Evolutionary conservation across 2,329 filamentous ascomycete species (phyloP).

Genomic region (Hortaea werneckii): DNA sequence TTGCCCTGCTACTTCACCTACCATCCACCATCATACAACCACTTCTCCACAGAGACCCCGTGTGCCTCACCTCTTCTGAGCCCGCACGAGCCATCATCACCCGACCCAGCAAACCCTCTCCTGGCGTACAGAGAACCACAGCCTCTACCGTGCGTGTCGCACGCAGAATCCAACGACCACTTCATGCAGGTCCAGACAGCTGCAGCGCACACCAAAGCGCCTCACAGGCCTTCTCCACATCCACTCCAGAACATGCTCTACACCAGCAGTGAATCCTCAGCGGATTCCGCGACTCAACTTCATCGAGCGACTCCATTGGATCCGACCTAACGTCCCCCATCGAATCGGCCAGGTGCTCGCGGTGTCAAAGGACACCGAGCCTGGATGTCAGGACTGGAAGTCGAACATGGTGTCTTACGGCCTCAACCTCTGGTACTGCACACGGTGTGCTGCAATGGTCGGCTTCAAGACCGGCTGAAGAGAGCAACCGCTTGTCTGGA

Average conservation of each 20-base stretch:
- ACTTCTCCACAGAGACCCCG: slow-evolving; percentile 2
- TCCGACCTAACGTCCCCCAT: slow-evolving; percentile 10
- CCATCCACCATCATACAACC: neutral
- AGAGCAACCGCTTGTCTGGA: neutral
- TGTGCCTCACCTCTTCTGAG: slow-evolving; percentile 2
- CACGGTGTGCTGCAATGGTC: slow-evolving; percentile 26
- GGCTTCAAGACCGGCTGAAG: slow-evolving; percentile 22
- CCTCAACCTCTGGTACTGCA: slow-evolving; percentile 29
- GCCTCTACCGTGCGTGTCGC: neutral
- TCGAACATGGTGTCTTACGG: slow-evolving; percentile 29
- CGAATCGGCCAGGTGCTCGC: slow-evolving; percentile 24
- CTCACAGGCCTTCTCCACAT: slow-evolving; percentile 19
- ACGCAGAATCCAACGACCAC: slow-evolving; percentile 1
- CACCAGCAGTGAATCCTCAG: slow-evolving; percentile 21
- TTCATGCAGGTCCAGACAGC: slow-evolving; percentile 25
- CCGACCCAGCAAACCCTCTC: slow-evolving; percentile 1
- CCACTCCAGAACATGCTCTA: slow-evolving; percentile 25
- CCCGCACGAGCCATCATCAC: neutral
- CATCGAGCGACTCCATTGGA: neutral
- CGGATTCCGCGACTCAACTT: slow-evolving; percentile 11
- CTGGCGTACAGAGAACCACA: slow-evolving; percentile 1
- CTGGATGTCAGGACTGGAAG: slow-evolving; percentile 23
- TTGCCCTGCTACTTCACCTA: slow-evolving; percentile 3
- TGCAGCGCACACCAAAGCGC: slow-evolving; percentile 16
- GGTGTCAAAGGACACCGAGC: slow-evolving; percentile 26